Evolutionary conservation across 1,139 yeast genomes (phyloP), one percentile per base, ranked within the genome.

Genomic region (Suhomyces bokatorum): DNA sequence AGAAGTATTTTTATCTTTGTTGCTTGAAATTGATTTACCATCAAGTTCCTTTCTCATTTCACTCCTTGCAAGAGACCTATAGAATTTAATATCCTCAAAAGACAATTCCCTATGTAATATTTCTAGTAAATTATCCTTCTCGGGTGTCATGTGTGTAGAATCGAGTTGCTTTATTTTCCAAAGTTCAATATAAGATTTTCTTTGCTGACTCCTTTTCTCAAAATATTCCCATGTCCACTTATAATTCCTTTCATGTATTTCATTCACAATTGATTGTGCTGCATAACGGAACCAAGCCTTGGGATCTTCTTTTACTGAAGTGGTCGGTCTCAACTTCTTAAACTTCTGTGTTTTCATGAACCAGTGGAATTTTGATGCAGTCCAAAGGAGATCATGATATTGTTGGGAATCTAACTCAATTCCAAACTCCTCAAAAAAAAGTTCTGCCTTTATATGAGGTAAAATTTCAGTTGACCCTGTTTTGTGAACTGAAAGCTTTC

Each of bases 141-240:
- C 72, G 0, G 62, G 53, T 2, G 71, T 51, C 12, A 73, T 52
- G 3, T 59, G 40, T 17, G 40, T 12, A 40, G 47, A 24, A 13
- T 60, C 66, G 35, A 77, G 59, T 48, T 84, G 75, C 49, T 77
- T 71, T 10, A 44, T 38, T 54, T 81, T 85, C 86, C 91, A 93
- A 1, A 88, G 67, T 12, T 62, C 63, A n/a, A 87, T 75, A 62
- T 95, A 95, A 1, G 73, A 66, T 46, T 75, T 77, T 54, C 97
- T 73, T 57, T 86, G 83, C 47, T 86, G 87, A 51, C 96, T 72
- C 56, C 96, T 76, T 45, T 73, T 75, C 42, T 79, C 79, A 53
- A 93, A 81, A 58, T 80, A 78, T 2, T 78, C 95, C 99, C 99
- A 95, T 33, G 90, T 83, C 95, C 97, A 88, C 57, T 80, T 83